Evolutionary conservation across 805 yeast genomes (phyloP).

Genomic region (Hanseniaspora valbyensis): DNA sequence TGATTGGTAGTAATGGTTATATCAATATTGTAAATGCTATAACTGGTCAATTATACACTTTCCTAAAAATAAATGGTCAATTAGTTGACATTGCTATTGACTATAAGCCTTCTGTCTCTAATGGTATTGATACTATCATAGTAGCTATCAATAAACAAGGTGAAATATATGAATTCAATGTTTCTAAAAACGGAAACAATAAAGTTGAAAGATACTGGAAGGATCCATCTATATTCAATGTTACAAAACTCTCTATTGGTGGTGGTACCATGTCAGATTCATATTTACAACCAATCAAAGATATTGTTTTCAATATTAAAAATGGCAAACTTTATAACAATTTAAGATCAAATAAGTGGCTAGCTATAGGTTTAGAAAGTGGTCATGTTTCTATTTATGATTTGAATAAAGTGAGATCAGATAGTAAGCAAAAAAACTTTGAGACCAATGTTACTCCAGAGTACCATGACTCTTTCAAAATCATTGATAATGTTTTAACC

Average conservation of each 20-base stretch:
- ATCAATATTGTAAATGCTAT: constrained; percentile 63
- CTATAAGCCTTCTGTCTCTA: constrained; percentile 24
- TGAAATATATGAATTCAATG: constrained; percentile 78
- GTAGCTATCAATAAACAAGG: constrained; percentile 66
- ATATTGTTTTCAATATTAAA: constrained; percentile 16
- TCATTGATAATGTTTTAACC: constrained; percentile 61
- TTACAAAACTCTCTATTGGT: constrained; percentile 65
- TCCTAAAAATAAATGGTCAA: constrained; percentile 81
- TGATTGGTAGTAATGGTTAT: constrained; percentile 85
- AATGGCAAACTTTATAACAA: constrained; percentile 16
- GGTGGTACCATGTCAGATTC: constrained; percentile 35
- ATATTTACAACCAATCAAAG: constrained; percentile 24
- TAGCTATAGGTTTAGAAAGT: constrained; percentile 78
- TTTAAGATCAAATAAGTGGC: constrained; percentile 49
- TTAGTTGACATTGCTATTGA: constrained; percentile 55
- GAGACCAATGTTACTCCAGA: constrained; percentile 36
- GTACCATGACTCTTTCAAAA: constrained; percentile 25
- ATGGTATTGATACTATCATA: constrained; percentile 29
- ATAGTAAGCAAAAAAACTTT: constrained; percentile 21
- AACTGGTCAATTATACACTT: constrained; percentile 78
- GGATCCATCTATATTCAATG: constrained; percentile 76
- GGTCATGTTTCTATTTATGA: constrained; percentile 89
- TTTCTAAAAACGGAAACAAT: constrained; percentile 31
- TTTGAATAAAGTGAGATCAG: constrained; percentile 26
- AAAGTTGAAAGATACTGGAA: constrained; percentile 59